A percentile compares a stretch with the other conserved stretches of the same genome.
These are phyloP conservation scores for Pelargonium fulgidum DNA, from an alignment of 441 rosid genomes.

Conservation along the genomic window DNA sequence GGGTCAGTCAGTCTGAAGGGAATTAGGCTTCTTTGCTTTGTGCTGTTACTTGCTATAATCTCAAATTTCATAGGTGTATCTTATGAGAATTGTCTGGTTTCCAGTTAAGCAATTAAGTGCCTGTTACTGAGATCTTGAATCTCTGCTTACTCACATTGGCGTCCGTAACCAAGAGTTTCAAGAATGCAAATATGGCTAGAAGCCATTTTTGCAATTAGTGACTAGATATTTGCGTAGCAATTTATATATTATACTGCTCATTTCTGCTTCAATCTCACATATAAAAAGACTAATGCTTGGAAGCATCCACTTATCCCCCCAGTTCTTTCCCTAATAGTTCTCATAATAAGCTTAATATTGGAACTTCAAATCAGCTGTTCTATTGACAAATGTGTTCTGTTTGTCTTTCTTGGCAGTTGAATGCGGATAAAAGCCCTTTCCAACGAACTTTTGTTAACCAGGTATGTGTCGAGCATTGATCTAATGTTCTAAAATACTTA, in stretches of 20 bases:
- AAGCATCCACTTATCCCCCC: neutral
- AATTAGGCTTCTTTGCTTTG: neutral
- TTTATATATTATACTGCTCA: neutral
- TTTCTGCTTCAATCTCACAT: neutral
- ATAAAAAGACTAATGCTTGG: neutral
- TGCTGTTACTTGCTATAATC: neutral
- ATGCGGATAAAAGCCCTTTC: conserved; percentile 81
- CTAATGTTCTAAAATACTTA: conserved; percentile 1
- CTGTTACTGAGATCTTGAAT: neutral
- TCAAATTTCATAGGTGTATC: neutral
- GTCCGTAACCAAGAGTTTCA: neutral
- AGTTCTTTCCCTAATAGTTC: neutral
- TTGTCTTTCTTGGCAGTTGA: conserved; percentile 48
- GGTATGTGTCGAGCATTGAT: conserved; percentile 36
- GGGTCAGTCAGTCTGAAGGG: neutral
- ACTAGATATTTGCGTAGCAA: neutral
- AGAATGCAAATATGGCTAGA: neutral
- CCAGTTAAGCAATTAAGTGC: conserved; percentile 2
- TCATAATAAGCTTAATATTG: neutral
- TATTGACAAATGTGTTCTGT: conserved; percentile 15
- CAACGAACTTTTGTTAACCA: conserved; percentile 91
- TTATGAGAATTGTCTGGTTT: neutral
- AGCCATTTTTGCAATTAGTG: neutral
- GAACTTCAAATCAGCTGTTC: conserved; percentile 12
- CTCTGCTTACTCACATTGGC: neutral